Percentiles rank a stretch among this genome's conserved stretches.
These are phyloP conservation scores for Fomitopsis serialis DNA, from an alignment of 768 basidiomycete genomes.

Conservation along the genomic window DNA sequence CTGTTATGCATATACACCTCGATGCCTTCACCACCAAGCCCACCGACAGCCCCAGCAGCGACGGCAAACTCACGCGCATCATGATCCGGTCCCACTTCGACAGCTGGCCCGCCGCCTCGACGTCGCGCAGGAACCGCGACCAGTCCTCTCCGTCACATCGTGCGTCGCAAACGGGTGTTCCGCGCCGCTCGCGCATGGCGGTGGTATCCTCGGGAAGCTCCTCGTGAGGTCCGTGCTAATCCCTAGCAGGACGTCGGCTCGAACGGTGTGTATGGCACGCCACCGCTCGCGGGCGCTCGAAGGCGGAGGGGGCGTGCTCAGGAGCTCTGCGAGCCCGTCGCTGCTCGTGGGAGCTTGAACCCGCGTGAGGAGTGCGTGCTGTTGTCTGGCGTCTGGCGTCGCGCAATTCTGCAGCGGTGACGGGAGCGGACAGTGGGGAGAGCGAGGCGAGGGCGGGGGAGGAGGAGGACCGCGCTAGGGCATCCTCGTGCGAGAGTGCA, in stretches of 20 bases:
- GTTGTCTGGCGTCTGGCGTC: background rate
- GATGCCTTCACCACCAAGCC: conserved; percentile 15
- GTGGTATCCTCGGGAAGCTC: conserved; percentile 22
- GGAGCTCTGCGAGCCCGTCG: background rate
- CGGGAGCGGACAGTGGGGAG: background rate
- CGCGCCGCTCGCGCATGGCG: conserved; percentile 27
- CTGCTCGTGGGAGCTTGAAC: background rate
- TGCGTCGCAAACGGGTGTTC: conserved; percentile 47
- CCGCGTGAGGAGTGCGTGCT: background rate
- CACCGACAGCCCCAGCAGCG: conserved; percentile 10
- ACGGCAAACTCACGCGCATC: background rate
- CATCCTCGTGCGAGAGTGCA: background rate
- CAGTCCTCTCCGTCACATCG: conserved; percentile 45
- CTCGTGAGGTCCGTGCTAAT: conserved; percentile 1
- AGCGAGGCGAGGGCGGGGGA: background rate
- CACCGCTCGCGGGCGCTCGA: background rate
- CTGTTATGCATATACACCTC: background rate
- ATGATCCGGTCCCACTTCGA: conserved; percentile 8
- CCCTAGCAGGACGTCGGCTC: conserved; percentile 3
- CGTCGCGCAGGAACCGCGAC: conserved; percentile 16
- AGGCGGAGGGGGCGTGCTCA: background rate
- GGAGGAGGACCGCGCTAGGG: background rate
- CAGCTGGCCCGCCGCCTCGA: conserved; percentile 3
- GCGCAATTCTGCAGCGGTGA: background rate
- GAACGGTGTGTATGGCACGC: conserved; percentile 2